Base-by-base conservation (phyloP, 2,329 filamentous ascomycete species). In the Dactylellina cionopaga region DNA sequence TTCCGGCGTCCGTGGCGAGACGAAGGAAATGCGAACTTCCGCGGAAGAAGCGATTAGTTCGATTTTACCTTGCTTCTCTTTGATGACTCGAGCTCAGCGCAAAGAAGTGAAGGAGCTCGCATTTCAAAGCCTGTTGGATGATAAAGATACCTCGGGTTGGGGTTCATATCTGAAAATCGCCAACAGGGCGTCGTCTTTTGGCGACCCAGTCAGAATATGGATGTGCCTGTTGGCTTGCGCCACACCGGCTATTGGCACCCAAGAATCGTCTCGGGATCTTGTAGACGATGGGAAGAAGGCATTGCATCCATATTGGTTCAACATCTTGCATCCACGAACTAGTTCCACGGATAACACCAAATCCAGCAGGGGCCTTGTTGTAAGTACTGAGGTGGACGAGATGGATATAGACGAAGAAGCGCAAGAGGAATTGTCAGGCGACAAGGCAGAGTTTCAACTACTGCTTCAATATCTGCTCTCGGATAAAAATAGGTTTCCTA, bases 271-370 rank as follows among this genome's bases (percentile, higher is more conserved):
- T 46, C 90, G 89, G 71, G 94, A 98, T 78, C 88, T 98, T 2
- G 81, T 91, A 0, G 95, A 99, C 78, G 94, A 98, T 81, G 95
- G 92, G 1, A 89, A 88, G 73, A 93, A 92, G 79, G 95, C 95
- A 24, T 51, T 81, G 75, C 80, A 81, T 80, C 88, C 89, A 9
- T 89, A 90, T 77, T 90, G 88, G 88, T 89, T 89, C 76, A 81
- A 83, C 47, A 85, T 89, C 78, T 80, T 89, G 10, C 89, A 90
- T 75, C 81, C 82, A 62, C 65, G 75, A 33, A 58, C 75, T 15
- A 22, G 25, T 3, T 6, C 44, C 5, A 4, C 19, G 0, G 29
- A n/a, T 5, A 13, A 17, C 6, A 25, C 60, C 22, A 13, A 22
- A 43, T 74, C 65, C 49, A 68, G 60, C 11, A 19, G 66, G 35